Base-by-base conservation (phyloP, 805 yeast species). In the Tetrapisispora nanseiensis region DNA sequence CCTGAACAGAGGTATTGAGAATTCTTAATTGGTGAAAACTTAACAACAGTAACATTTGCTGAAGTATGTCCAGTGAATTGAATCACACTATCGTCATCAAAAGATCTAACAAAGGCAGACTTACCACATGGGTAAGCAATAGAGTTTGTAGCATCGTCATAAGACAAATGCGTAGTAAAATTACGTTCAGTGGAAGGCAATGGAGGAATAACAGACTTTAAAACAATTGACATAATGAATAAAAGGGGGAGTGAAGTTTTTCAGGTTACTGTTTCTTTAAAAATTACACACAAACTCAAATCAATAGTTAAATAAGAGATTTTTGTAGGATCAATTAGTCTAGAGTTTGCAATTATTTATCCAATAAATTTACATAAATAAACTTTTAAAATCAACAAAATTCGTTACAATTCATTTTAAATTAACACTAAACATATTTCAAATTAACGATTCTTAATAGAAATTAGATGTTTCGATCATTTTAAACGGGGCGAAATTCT, bases 1-100 rank as follows among this genome's bases (percentile, higher is more conserved):
- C 95, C 97, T 3, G 95, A 82, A 1, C 95, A 96, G 24, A 90
- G 68, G 63, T 85, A 90, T 62, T 71, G 82, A 1, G 98, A 97
- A 11, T 87, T 79, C 21, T 46, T 41, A 21, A 54, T 48, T 1
- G 97, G 95, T 1, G 95, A 71, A 61, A 92, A 86, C 37, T 76
- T 75, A 13, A 92, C 96, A 3, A 81, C 95, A 0, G 95, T 83
- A 31, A 94, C 86, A 19, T 75, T 65, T 32, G 69, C 68, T 28
- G 72, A 71, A 6, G 57, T 60, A 62, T 90, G 97, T 37, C 76
- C 80, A 9, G 74, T 74, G 66, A 82, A 90, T 56, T 86, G 95
- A n/a, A 70, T 42, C 3, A 51, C 54, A 13, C 42, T 36, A 26
- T 37, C 57, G n/a, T 68, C 61, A 26, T 71, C 68, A 35, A 86